A percentile compares a stretch with the other conserved stretches of the same genome.
Evolutionary conservation across 2,329 filamentous ascomycete species (phyloP).

Genomic region (Aureobasidium vineae): DNA sequence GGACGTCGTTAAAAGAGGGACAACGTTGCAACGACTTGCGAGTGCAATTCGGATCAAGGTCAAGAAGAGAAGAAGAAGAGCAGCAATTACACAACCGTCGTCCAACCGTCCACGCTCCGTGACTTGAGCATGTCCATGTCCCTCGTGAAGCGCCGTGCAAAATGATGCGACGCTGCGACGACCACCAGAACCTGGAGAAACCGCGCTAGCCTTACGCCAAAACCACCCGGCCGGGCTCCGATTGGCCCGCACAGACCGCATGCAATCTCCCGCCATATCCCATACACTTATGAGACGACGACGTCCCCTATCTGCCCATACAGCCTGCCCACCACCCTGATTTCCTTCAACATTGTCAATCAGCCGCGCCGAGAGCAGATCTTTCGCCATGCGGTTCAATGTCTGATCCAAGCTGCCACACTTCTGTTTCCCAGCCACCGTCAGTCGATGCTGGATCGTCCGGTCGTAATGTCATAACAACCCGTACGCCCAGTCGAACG

Average conservation of each 20-base stretch:
- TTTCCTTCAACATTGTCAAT: slow-evolving; percentile 15
- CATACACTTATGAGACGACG: slow-evolving; percentile 15
- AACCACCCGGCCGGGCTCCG: slow-evolving; percentile 1
- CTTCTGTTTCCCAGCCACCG: slow-evolving; percentile 10
- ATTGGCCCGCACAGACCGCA: slow-evolving; percentile 4
- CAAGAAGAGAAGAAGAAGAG: slow-evolving; percentile 20
- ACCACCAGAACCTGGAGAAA: slow-evolving; percentile 19
- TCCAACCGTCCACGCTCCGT: slow-evolving; percentile 15
- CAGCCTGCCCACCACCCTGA: slow-evolving; percentile 18
- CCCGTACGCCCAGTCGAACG: slow-evolving; percentile 16
- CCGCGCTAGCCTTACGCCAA: slow-evolving; percentile 2
- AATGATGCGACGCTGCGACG: slow-evolving; percentile 24
- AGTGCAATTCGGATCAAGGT: slow-evolving; percentile 11
- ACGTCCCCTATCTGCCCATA: slow-evolving; percentile 8
- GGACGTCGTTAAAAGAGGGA: slow-evolving; percentile 26
- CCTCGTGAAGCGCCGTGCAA: slow-evolving; percentile 4
- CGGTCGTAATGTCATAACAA: slow-evolving; percentile 21
- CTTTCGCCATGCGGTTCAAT: background rate
- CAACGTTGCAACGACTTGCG: slow-evolving; percentile 24
- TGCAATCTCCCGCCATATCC: slow-evolving; percentile 20
- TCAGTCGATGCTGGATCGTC: background rate
- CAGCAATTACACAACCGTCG: slow-evolving; percentile 23
- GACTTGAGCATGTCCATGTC: background rate
- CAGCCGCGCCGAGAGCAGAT: slow-evolving; percentile 11
- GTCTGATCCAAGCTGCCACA: slow-evolving; percentile 14